These are phyloP conservation scores for Entomortierella chlamydospora DNA, from an alignment of 192 early-diverging fungal species.

Conservation along the genomic window DNA sequence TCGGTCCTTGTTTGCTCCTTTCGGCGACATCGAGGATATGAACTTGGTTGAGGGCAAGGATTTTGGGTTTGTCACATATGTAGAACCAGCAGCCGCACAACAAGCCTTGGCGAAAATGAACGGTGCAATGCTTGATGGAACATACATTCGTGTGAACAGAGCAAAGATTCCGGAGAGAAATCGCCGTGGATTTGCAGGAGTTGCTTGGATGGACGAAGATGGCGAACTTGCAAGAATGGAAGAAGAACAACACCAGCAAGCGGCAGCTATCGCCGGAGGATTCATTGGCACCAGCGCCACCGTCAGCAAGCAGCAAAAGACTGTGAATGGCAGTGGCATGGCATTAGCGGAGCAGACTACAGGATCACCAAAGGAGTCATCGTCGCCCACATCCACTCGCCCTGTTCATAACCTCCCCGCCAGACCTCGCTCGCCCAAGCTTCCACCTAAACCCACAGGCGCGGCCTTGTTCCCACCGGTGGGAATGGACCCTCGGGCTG, in stretches of 20 bases:
- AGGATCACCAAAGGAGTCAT: neutral
- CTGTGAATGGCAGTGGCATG: neutral
- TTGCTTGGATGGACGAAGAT: constrained; percentile 67
- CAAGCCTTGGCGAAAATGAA: constrained; percentile 57
- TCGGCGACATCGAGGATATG: constrained; percentile 55
- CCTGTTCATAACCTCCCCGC: constrained; percentile 27
- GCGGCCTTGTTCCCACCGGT: constrained; percentile 31
- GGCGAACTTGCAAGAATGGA: constrained; percentile 43
- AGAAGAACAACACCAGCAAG: constrained; percentile 53
- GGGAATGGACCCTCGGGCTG: constrained; percentile 24
- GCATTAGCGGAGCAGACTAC: neutral
- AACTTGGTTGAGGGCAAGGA: constrained; percentile 59
- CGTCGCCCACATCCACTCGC: constrained; percentile 2
- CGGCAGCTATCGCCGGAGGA: constrained; percentile 43
- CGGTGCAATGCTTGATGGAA: constrained; percentile 16
- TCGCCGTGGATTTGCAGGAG: constrained; percentile 62
- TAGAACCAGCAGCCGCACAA: constrained; percentile 44
- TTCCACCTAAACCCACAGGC: constrained; percentile 33
- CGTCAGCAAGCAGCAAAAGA: neutral
- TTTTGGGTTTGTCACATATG: constrained; percentile 61
- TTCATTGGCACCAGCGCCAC: constrained; percentile 3
- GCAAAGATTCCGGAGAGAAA: constrained; percentile 67
- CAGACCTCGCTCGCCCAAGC: constrained; percentile 26
- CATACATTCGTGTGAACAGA: constrained; percentile 50
- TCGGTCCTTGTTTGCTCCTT: constrained; percentile 49